These are phyloP conservation scores for Podospora didyma DNA, from an alignment of 495 filamentous ascomycete species.

Conservation along the genomic window DNA sequence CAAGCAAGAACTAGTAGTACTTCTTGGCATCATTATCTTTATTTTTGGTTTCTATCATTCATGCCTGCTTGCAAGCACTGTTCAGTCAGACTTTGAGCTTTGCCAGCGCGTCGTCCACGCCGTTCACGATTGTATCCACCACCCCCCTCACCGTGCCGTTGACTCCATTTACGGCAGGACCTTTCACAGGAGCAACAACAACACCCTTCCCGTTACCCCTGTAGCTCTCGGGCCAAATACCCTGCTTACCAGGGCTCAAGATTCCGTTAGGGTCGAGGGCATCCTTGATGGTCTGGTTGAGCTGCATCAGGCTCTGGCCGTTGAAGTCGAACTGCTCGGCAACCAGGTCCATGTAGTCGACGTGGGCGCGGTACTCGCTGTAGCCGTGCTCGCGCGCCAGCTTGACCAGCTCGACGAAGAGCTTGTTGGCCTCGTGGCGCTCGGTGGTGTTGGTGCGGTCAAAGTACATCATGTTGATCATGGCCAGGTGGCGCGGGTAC, in stretches of 20 bases:
- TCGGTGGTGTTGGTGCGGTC: slow-evolving; percentile 23
- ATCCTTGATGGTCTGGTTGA: slow-evolving; percentile 51
- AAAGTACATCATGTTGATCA: slow-evolving; percentile 30
- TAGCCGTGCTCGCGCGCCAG: slow-evolving; percentile 25
- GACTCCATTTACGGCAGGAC: too few species aligned
- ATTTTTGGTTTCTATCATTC: too few species aligned
- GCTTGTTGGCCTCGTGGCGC: slow-evolving; percentile 17
- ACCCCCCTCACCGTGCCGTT: too few species aligned
- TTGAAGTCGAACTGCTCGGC: slow-evolving; percentile 24
- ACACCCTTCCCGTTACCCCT: too few species aligned
- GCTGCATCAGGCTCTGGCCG: slow-evolving; percentile 33
- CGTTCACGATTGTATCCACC: too few species aligned
- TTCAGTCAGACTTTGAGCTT: too few species aligned
- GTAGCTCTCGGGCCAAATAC: slow-evolving; percentile 54
- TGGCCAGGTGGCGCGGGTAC: slow-evolving; percentile 2
- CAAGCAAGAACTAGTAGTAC: too few species aligned
- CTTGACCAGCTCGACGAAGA: slow-evolving; percentile 14
- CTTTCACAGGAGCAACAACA: too few species aligned
- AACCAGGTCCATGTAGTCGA: slow-evolving; percentile 30
- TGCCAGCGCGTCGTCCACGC: too few species aligned
- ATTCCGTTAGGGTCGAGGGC: slow-evolving; percentile 54
- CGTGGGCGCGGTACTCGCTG: slow-evolving; percentile 29
- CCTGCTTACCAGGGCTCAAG: slow-evolving; percentile 48
- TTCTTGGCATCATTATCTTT: too few species aligned
- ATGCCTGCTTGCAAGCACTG: too few species aligned